Evolutionary conservation across 805 yeast species (phyloP), one percentile per base, ranked within the genome.

Genomic region (Saccharomycopsis synnaedendra): DNA sequence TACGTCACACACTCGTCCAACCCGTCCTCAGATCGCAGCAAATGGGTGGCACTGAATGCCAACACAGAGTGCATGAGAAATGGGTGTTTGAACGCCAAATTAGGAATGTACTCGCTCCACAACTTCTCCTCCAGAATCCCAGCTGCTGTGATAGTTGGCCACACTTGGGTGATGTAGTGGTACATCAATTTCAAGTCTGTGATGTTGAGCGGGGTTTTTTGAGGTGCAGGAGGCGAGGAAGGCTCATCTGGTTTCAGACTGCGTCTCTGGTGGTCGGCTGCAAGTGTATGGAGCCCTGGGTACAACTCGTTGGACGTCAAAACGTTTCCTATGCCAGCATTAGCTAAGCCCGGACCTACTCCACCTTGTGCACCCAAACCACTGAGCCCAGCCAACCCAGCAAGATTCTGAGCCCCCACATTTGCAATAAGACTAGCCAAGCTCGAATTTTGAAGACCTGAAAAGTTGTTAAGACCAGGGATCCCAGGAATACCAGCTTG

Each of bases 11-110:
- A 80, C 58, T 82, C 83, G 57, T 84, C 93, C 53, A 83, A 69
- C 0, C 89, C 85, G 42, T 78, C 71, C 55, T 82, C 85, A 3
- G 83, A 78, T 52, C 95, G 67, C 4, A 93, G 79, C 44, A 89
- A 65, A 65, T 90, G 97, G 0, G 97, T 86, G 1, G 97, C 97
- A 48, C 95, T 80, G 58, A 90, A 85, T 30, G 95, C 95, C 46
- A 90, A 68, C 9, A 90, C 72, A 1, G 95, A 81, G 60, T 90
- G 97, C 96, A 90, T 87, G 55, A 90, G 68, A 58, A 86, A 88
- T 10, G 96, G 95, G 60, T 81, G 82, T 48, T 81, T 76, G 64
- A 89, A 87, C 4, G 97, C 95, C 49, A 89, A 68, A 67, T 80
- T 76, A 0, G 96, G 96, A 29, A 90, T 87, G 56, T 86, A 94